Evolutionary conservation across 805 yeast species (phyloP).

Genomic region (Saccharomycopsis malanga): DNA sequence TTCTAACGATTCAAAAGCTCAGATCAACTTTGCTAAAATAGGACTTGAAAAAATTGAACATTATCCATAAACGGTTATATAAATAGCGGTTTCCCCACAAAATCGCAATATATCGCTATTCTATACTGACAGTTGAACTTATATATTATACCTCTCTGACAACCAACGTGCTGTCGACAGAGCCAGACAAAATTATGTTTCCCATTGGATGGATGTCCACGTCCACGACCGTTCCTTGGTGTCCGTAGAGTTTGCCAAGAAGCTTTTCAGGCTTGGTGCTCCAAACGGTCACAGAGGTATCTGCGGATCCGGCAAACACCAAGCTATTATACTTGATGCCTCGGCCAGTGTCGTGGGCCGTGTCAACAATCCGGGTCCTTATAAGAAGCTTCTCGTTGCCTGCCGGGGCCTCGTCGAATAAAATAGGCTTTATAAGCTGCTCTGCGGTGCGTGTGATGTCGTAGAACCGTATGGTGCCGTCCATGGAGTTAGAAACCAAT

Average conservation of each 20-base stretch:
- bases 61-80: too few relatives aligned
- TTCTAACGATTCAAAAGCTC: too few relatives aligned
- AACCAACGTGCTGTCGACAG: constrained; percentile 51
- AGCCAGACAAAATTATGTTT: constrained; percentile 39
- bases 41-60: too few relatives aligned
- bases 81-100: too few relatives aligned
- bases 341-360: neutral
- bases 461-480: constrained; percentile 50
- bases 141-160: constrained; percentile 33
- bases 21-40: too few relatives aligned
- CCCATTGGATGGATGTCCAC: constrained; percentile 45
- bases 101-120: too few relatives aligned
- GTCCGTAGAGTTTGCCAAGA: constrained; percentile 48
- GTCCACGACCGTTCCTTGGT: constrained; percentile 54
- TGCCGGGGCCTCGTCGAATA: constrained; percentile 52
- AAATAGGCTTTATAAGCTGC: constrained; percentile 38
- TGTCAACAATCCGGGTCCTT: constrained; percentile 38
- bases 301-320: constrained; percentile 55
- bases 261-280: constrained; percentile 44
- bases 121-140: too few relatives aligned
- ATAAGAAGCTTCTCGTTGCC: constrained; percentile 46
- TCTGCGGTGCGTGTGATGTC: constrained; percentile 33
- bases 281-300: constrained; percentile 54
- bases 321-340: constrained; percentile 23
- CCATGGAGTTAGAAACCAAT: constrained; percentile 46